A percentile compares a stretch with the other conserved stretches of the same genome.
phyloP scores from a whole-genome alignment of 495 filamentous ascomycete species.

The Wilcoxina mikolae region DNA sequence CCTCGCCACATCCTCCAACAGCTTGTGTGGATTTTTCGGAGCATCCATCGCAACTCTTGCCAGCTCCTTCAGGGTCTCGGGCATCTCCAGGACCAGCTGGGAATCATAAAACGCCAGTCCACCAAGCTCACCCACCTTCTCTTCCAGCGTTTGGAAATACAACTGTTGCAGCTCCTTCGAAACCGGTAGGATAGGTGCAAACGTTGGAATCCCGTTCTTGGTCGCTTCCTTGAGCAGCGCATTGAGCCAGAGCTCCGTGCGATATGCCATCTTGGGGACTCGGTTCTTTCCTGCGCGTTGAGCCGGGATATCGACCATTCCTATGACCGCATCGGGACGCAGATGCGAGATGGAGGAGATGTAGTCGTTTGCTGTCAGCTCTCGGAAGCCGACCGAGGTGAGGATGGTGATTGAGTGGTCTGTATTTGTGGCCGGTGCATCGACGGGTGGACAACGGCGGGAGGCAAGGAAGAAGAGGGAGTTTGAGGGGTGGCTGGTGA shows the following conservation, averaged over 20 bases:
- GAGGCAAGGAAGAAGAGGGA: conserved; percentile 60
- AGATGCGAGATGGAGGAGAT: conserved; percentile 44
- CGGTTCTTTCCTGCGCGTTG: conserved; percentile 51
- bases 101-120: conserved; percentile 75
- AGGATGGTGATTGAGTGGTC: conserved; percentile 56
- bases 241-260: conserved; percentile 60
- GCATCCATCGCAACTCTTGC: conserved; percentile 59
- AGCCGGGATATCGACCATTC: conserved; percentile 59
- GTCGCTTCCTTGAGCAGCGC: conserved; percentile 38
- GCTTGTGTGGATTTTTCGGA: conserved; percentile 52
- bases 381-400: conserved; percentile 69
- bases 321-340: conserved; percentile 66
- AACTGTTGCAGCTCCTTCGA: conserved; percentile 56
- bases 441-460: conserved; percentile 60
- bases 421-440: conserved; percentile 57
- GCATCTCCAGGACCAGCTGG: conserved; percentile 50
- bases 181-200: conserved; percentile 70
- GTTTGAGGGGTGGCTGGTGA: conserved; percentile 44
- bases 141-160: conserved; percentile 54
- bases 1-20: conserved; percentile 55
- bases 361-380: conserved; percentile 54
- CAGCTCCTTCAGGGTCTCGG: conserved; percentile 40
- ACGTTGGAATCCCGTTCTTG: conserved; percentile 39
- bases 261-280: conserved; percentile 65
- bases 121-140: conserved; percentile 41